These are phyloP conservation scores for Geotrichum citri-aurantii DNA, from an alignment of 1,139 yeast genomes.

Conservation along the genomic window DNA sequence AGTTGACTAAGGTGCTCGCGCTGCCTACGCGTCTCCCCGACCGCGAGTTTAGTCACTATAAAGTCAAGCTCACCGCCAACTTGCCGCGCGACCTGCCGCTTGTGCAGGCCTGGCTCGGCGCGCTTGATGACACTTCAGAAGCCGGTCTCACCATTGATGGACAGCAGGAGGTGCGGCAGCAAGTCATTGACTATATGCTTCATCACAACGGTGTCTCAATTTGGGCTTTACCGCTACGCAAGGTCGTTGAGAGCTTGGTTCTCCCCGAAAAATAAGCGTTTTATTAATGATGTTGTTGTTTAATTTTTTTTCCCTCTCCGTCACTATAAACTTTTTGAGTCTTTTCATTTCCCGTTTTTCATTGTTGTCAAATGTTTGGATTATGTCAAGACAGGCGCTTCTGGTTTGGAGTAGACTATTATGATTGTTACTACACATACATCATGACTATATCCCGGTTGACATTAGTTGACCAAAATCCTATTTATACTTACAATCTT, in stretches of 20 bases:
- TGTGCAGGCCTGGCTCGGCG: constrained; percentile 21
- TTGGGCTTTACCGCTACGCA: constrained; percentile 55
- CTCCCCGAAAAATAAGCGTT: not conserved
- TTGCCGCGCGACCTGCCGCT: constrained; percentile 24
- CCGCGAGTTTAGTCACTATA: constrained; percentile 40
- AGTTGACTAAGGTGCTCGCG: constrained; percentile 19
- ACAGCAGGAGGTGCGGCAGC: constrained; percentile 28
- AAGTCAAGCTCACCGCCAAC: constrained; percentile 31
- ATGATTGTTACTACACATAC: too few species aligned
- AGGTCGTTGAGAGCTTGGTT: constrained; percentile 38
- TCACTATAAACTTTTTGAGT: too few species aligned
- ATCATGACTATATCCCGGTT: too few species aligned
- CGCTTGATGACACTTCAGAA: not conserved
- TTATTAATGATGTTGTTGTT: too few species aligned
- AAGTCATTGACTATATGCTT: constrained; percentile 45
- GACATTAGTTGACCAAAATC: too few species aligned
- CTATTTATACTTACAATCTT: too few species aligned
- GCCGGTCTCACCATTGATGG: not conserved
- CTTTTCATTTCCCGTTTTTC: too few species aligned
- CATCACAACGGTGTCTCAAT: constrained; percentile 46
- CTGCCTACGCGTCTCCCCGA: constrained; percentile 30
- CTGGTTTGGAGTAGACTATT: too few species aligned
- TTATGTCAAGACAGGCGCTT: too few species aligned
- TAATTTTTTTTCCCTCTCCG: too few species aligned
- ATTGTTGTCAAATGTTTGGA: too few species aligned